A percentile compares a stretch with the other conserved stretches of the same genome.
Conservation (phyloP, 306 rosid genomes). For the Pyrus communis region DNA sequence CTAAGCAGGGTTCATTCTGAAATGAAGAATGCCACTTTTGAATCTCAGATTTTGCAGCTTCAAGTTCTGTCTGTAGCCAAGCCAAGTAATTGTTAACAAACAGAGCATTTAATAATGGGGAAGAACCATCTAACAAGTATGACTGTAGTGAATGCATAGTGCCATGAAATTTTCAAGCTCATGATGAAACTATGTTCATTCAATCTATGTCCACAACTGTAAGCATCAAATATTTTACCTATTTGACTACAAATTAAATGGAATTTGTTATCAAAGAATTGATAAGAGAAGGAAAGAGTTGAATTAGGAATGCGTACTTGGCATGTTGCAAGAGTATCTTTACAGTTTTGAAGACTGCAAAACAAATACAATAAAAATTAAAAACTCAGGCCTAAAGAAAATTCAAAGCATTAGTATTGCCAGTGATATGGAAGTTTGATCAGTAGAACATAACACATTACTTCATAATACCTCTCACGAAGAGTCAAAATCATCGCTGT, state of each 20-base stretch:
- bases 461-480: slow-evolving; percentile 67
- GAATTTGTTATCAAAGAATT: not conserved
- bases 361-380: not conserved
- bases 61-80: slow-evolving; percentile 62
- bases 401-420: not conserved
- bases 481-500: slow-evolving; percentile 92
- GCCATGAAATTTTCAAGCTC: not conserved
- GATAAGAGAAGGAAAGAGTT: not conserved
- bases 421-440: not conserved
- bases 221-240: not conserved
- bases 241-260: not conserved
- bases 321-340: slow-evolving; percentile 60
- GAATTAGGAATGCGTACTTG: slow-evolving; percentile 46
- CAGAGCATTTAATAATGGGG: not conserved
- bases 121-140: not conserved
- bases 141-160: not conserved
- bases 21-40: slow-evolving; percentile 71
- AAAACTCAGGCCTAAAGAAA: slow-evolving; percentile 6
- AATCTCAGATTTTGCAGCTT: slow-evolving; percentile 66
- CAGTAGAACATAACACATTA: not conserved
- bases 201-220: not conserved
- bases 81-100: slow-evolving; percentile 1
- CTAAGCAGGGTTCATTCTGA: slow-evolving; percentile 61
- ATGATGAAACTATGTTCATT: not conserved
- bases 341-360: slow-evolving; percentile 73